Conservation (phyloP, 78 protist genomes). For the Pelomyxa schiedti region DNA sequence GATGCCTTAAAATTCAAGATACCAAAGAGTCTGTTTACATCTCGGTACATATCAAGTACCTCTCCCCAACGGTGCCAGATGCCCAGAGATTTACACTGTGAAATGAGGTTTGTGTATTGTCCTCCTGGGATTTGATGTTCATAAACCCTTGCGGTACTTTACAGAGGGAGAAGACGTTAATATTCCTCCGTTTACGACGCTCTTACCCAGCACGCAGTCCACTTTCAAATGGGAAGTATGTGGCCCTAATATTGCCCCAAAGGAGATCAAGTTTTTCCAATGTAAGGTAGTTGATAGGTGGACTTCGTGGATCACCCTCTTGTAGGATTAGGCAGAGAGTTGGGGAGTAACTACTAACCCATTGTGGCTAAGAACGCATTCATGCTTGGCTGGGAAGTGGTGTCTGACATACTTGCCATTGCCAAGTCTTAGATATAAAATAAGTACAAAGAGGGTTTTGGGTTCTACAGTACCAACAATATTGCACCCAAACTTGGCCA, state of each 20-base stretch:
- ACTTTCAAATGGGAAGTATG: conserved; percentile 20
- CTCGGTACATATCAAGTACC: conserved; percentile 41
- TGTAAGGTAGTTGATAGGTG: conserved; percentile 5
- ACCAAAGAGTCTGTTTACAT: conserved; percentile 65
- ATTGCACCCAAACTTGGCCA: not conserved
- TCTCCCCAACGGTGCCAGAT: conserved; percentile 51
- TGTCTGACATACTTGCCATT: conserved; percentile 61
- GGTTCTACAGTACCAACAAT: conserved; percentile 5
- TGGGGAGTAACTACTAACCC: not conserved
- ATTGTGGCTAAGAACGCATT: conserved; percentile 52
- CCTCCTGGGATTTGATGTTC: conserved; percentile 88
- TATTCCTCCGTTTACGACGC: not conserved
- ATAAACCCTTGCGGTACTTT: conserved; percentile 41
- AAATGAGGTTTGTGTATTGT: conserved; percentile 78
- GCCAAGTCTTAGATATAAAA: conserved; percentile 67
- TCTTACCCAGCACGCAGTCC: conserved; percentile 4
- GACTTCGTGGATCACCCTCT: no score
- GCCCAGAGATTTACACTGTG: conserved; percentile 59
- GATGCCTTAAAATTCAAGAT: no score
- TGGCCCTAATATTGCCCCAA: conserved; percentile 37
- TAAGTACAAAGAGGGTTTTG: no score
- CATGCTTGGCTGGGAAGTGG: conserved; percentile 72
- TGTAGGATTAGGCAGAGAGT: no score
- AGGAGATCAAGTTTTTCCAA: conserved; percentile 2
- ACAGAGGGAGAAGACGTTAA: not conserved